These are phyloP conservation scores for Aspergillus calidoustus DNA, from an alignment of 2,329 filamentous ascomycete genomes.

Conservation along the genomic window DNA sequence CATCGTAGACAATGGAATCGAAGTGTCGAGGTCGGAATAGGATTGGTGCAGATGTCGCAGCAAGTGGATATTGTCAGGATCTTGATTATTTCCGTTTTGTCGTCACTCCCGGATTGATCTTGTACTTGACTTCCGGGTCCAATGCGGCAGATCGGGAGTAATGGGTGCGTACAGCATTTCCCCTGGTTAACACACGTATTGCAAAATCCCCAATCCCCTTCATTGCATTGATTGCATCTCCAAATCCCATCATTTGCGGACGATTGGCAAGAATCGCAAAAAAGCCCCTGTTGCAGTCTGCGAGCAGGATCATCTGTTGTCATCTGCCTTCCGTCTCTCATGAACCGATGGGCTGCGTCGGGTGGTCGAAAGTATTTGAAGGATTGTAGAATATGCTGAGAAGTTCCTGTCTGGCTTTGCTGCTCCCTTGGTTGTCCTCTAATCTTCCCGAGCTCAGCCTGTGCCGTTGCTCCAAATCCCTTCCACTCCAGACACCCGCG, in stretches of 20 bases:
- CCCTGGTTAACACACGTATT: constrained; percentile 84
- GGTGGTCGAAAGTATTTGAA: constrained; percentile 40
- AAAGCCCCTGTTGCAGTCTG: constrained; percentile 77
- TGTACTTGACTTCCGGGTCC: constrained; percentile 40
- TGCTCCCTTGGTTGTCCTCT: constrained; percentile 37
- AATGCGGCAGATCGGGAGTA: constrained; percentile 73
- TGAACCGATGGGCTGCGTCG: constrained; percentile 29
- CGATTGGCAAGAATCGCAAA: constrained; percentile 76
- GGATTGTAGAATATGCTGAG: constrained; percentile 57
- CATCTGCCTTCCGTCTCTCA: constrained; percentile 52
- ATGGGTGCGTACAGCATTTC: constrained; percentile 76
- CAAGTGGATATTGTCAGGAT: constrained; percentile 73
- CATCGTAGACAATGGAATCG: constrained; percentile 83
- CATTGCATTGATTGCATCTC: constrained; percentile 85
- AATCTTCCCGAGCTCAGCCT: constrained; percentile 66
- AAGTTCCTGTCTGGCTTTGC: constrained; percentile 17
- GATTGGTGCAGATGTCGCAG: constrained; percentile 77
- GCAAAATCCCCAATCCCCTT: constrained; percentile 95
- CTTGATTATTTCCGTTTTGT: constrained; percentile 59
- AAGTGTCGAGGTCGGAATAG: constrained; percentile 70
- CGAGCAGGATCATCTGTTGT: constrained; percentile 70
- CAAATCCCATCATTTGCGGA: constrained; percentile 86
- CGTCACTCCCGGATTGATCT: constrained; percentile 33
- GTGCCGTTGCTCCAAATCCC: constrained; percentile 78
- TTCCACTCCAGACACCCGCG: constrained; percentile 86